These are phyloP conservation scores for Mycena haematopus DNA, from an alignment of 768 basidiomycete genomes.

Conservation along the genomic window DNA sequence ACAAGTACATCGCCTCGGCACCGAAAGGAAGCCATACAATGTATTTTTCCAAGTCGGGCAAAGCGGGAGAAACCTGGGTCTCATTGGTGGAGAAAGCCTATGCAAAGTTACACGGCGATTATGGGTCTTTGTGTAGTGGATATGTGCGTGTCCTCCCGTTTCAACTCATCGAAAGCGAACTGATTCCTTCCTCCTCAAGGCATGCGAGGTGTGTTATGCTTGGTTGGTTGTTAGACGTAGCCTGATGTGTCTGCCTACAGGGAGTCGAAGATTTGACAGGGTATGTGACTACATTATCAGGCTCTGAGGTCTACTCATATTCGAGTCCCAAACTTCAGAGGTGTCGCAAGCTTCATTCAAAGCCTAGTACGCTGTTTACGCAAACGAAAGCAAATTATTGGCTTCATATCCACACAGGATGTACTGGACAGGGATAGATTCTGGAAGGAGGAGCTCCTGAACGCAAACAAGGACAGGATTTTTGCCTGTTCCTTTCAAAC, in stretches of 20 bases:
- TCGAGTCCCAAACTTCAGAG: slow-evolving; percentile 5
- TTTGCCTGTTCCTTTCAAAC: slow-evolving; percentile 36
- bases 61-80: slow-evolving; percentile 36
- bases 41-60: slow-evolving; percentile 39
- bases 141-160: slow-evolving; percentile 10
- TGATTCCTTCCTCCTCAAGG: slow-evolving; percentile 31
- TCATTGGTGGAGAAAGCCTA: slow-evolving; percentile 43
- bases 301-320: too few species aligned
- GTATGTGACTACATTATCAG: background rate
- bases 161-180: background rate
- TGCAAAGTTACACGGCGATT: slow-evolving; percentile 44
- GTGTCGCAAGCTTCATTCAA: slow-evolving; percentile 29
- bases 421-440: slow-evolving; percentile 40
- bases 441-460: slow-evolving; percentile 38
- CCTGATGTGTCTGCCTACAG: background rate
- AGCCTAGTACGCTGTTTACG: slow-evolving; percentile 15
- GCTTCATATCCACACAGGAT: slow-evolving; percentile 27
- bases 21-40: slow-evolving; percentile 40
- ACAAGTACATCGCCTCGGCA: slow-evolving; percentile 38
- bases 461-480: slow-evolving; percentile 36
- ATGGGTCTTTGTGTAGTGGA: slow-evolving; percentile 37
- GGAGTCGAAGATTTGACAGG: slow-evolving; percentile 27
- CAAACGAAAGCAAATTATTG: background rate
- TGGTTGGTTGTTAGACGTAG: background rate
- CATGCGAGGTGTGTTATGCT: slow-evolving; percentile 33